Conservation (phyloP, 495 filamentous ascomycete genomes). For the Penicillium bovifimosum region DNA sequence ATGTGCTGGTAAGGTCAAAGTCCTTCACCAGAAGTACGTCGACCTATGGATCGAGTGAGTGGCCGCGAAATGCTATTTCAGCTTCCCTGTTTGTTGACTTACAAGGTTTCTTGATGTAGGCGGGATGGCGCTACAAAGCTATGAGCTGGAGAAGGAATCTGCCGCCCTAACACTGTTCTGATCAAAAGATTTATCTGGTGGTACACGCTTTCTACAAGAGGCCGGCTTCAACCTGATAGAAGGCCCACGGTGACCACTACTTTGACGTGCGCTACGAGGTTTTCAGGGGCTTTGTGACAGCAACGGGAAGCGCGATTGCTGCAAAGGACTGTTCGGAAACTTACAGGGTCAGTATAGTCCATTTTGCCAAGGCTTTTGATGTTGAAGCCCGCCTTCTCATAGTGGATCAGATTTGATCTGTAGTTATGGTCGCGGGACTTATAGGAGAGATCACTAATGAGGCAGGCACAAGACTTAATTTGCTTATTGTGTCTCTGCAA, state of each 20-base stretch:
- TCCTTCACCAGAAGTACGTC: not conserved
- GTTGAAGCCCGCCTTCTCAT: not conserved
- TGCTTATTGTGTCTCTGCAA: not conserved
- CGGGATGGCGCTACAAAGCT: not conserved
- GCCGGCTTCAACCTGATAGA: not conserved
- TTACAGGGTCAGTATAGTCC: not conserved
- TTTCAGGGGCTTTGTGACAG: not conserved
- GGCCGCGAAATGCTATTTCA: not conserved
- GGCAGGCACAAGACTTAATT: not conserved
- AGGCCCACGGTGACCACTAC: not conserved
- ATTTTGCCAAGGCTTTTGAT: not conserved
- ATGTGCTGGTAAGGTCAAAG: not conserved
- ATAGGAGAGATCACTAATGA: not conserved
- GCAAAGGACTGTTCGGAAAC: not conserved
- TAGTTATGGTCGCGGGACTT: not conserved
- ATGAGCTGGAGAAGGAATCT: not conserved
- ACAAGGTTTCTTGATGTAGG: not conserved
- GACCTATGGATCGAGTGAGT: not conserved
- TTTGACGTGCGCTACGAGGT: not conserved
- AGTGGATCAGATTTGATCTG: not conserved
- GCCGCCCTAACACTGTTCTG: not conserved
- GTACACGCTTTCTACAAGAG: not conserved
- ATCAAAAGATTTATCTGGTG: not conserved
- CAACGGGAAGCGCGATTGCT: not conserved
- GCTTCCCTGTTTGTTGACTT: not conserved